Base-by-base conservation (phyloP, 2,329 filamentous ascomycete species). In the Pyrenochaeta sp. region DNA sequence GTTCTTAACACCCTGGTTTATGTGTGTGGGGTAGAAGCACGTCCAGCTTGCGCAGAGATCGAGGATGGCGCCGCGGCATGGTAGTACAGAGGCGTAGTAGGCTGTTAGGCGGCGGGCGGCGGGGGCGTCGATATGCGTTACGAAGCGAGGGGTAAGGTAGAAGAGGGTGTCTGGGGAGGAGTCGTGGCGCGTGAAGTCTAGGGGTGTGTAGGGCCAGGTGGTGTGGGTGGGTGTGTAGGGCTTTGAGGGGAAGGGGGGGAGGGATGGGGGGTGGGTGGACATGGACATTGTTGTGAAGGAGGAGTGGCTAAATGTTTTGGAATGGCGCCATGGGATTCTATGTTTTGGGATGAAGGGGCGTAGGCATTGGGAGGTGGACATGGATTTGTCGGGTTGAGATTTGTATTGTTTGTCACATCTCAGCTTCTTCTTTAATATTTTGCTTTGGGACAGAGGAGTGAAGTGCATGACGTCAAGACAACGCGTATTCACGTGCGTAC, bases 41-140 rank as follows among this genome's bases (percentile, higher is more conserved):
- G 77, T 67, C 78, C 79, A 81, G 18, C 73, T 76, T 1, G 70
- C 74, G 54, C 79, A 81, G 46, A 81, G 69, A 45, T 82, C 79
- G 8, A 81, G 49, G 0, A 81, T 72, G 1, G 56, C 61, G 1
- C 77, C 74, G 31, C 58, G 62, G 3, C 47, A 47, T 1, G 77
- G 77, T 3, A 82, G 62, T 1, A 66, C 67, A 0, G 52, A 50
- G n/a, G 62, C 61, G 56, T 81, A 81, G 61, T 82, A 81, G 2
- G 59, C 48, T 17, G 69, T 64, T 2, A 82, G 56, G 0, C 69
- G 63, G 3, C 60, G 57, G 36, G 81, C 78, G 0, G 78, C 77
- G 4, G 71, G 65, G 28, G 79, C 75, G 51, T 81, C 79, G 53
- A 81, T 81, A 44, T 81, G 79, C 8, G 78, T 78, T 1, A 81